Evolutionary conservation across 192 early-diverging fungal species (phyloP).

Genomic region (Linnemannia exigua): DNA sequence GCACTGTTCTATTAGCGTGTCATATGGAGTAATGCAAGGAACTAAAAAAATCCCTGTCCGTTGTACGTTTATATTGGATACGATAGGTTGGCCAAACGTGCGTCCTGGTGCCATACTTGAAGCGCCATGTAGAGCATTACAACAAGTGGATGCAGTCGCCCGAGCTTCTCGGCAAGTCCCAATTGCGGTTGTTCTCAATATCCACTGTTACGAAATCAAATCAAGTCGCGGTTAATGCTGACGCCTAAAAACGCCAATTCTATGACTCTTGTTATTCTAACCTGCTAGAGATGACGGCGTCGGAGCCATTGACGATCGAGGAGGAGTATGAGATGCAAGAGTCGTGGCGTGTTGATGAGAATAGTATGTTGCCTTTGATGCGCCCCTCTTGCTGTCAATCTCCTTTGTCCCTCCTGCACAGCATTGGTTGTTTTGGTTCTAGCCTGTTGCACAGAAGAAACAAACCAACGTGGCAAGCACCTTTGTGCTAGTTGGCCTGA

Average conservation of each 20-base stretch:
- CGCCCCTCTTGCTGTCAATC: background rate
- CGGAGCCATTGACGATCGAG: conserved; percentile 91
- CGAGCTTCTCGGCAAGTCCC: conserved; percentile 77
- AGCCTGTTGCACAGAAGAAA: no score
- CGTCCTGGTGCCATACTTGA: conserved; percentile 88
- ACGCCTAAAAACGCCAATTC: background rate
- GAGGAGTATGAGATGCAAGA: conserved; percentile 97
- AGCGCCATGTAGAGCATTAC: conserved; percentile 88
- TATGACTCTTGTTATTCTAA: background rate
- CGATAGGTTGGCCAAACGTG: conserved; percentile 71
- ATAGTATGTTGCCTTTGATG: conserved; percentile 65
- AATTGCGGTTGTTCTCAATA: no score
- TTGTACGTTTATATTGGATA: background rate
- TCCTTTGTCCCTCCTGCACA: no score
- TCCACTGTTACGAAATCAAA: no score
- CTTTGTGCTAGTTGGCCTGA: no score
- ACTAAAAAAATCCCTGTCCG: no score
- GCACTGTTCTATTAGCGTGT: no score
- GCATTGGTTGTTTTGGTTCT: no score
- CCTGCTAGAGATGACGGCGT: conserved; percentile 89
- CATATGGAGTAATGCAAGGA: no score
- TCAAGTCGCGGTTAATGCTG: no score
- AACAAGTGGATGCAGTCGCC: conserved; percentile 97
- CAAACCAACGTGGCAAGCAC: no score
- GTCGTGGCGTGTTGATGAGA: conserved; percentile 87